These are phyloP conservation scores for Gastrodia elata DNA, from an alignment of 106 monocot genomes.

Conservation along the genomic window DNA sequence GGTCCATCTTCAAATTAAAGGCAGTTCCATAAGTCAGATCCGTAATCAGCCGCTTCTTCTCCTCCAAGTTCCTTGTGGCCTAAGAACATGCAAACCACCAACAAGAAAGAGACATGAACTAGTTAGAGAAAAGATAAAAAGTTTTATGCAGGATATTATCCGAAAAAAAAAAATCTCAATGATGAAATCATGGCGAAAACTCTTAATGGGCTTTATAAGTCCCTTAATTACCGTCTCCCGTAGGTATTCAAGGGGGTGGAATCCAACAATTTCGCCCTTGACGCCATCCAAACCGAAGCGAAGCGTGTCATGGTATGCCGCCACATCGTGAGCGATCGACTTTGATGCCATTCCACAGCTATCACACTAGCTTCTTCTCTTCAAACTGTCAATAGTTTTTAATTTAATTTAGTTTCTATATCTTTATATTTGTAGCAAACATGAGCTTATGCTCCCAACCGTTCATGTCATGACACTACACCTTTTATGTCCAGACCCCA, in stretches of 20 bases:
- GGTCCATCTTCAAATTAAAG: slow-evolving; percentile 68
- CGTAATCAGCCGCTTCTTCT: slow-evolving; percentile 58
- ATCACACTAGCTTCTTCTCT: too few relatives aligned
- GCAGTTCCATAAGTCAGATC: slow-evolving; percentile 73
- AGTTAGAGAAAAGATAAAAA: not conserved
- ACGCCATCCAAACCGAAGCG: slow-evolving; percentile 73
- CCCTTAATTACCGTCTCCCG: slow-evolving; percentile 36
- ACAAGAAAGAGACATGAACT: not conserved
- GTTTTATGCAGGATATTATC: too few relatives aligned
- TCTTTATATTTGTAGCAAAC: too few relatives aligned
- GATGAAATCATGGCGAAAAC: slow-evolving; percentile 6
- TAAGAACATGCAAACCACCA: slow-evolving; percentile 8
- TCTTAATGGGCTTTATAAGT: not conserved
- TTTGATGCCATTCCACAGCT: slow-evolving; percentile 22
- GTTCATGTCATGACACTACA: too few relatives aligned
- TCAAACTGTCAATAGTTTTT: too few relatives aligned
- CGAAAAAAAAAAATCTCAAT: not conserved
- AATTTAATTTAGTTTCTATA: too few relatives aligned
- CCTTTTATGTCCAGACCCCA: too few relatives aligned
- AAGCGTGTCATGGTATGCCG: slow-evolving; percentile 44
- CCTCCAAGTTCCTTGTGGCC: slow-evolving; percentile 43
- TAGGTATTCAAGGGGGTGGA: slow-evolving; percentile 60
- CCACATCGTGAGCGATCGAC: slow-evolving; percentile 48
- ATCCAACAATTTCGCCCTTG: slow-evolving; percentile 66
- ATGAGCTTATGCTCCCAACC: too few relatives aligned